Evolutionary conservation across 257 asterid species (phyloP).

Genomic region (Lantana camara): DNA sequence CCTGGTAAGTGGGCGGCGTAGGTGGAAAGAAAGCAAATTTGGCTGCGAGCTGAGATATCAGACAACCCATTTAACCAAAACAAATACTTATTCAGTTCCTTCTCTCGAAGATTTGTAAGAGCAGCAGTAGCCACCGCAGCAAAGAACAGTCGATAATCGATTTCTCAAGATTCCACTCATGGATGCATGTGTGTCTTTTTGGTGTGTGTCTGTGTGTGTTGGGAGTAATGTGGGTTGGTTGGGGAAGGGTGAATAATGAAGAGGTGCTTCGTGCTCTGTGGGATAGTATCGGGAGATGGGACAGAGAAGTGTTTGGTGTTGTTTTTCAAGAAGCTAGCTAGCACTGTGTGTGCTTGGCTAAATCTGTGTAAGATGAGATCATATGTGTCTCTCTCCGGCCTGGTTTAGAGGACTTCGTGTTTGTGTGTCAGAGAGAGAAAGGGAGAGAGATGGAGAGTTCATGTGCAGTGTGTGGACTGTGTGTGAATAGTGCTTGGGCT

Average conservation of each 20-base stretch:
- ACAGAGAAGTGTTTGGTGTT: constrained; percentile 19
- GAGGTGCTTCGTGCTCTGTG: constrained; percentile 33
- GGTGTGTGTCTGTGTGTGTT: constrained; percentile 3
- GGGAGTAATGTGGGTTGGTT: constrained; percentile 33
- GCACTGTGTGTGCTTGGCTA: constrained; percentile 39
- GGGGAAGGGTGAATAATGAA: constrained; percentile 29
- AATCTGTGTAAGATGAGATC: constrained; percentile 62
- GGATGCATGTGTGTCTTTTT: constrained; percentile 46
- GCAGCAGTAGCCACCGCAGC: constrained; percentile 20
- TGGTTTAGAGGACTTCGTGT: neutral
- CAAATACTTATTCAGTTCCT: constrained; percentile 15
- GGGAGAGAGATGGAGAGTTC: constrained; percentile 14
- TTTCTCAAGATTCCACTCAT: constrained; percentile 50
- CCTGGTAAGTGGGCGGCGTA: constrained; percentile 86
- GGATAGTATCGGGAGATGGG: constrained; percentile 25
- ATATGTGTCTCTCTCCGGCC: constrained; percentile 20
- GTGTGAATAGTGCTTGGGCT: constrained; percentile 24
- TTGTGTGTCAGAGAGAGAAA: constrained; percentile 1
- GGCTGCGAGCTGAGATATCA: constrained; percentile 87
- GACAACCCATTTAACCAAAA: constrained; percentile 68
- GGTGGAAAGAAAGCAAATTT: constrained; percentile 98
- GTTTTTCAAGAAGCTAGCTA: constrained; percentile 31
- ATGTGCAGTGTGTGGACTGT: constrained; percentile 26
- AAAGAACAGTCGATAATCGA: constrained; percentile 25
- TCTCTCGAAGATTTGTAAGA: constrained; percentile 2